phyloP scores from a whole-genome alignment of 371 early-diverging fungal genomes.

The Mortierella sp. region DNA sequence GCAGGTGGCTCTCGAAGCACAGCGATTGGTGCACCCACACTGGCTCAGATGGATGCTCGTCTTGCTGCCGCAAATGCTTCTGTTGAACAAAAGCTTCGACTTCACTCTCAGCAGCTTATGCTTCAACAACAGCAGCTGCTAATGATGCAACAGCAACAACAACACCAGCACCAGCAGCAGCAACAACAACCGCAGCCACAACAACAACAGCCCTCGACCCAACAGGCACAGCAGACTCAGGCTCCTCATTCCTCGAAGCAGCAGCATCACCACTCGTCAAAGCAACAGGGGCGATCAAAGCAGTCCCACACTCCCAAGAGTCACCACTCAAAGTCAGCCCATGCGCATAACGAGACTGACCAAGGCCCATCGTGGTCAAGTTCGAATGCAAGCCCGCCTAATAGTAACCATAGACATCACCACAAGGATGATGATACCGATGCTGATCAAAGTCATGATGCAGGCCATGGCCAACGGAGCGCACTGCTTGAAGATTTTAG shows the following conservation, averaged over 20 bases:
- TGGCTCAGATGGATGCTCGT: constrained; percentile 32
- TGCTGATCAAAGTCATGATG: constrained; percentile 51
- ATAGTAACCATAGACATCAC: constrained; percentile 21
- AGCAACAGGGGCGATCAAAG: constrained; percentile 40
- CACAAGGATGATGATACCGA: constrained; percentile 35
- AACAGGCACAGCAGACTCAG: constrained; percentile 32
- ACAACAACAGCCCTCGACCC: constrained; percentile 34
- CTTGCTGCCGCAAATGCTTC: constrained; percentile 42
- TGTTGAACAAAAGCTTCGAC: constrained; percentile 63
- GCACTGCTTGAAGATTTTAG: constrained; percentile 93
- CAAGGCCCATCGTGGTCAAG: constrained; percentile 36
- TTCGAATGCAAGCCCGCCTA: constrained; percentile 36
- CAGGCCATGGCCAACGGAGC: constrained; percentile 75
- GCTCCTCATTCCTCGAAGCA: constrained; percentile 22
- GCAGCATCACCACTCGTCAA: constrained; percentile 15
- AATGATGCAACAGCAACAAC: constrained; percentile 65
- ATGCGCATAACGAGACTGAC: constrained; percentile 18
- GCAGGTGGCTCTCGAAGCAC: constrained; percentile 18
- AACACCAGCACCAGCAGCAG: constrained; percentile 54
- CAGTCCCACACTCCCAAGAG: constrained; percentile 26
- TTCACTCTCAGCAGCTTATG: constrained; percentile 65
- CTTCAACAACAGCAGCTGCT: constrained; percentile 63
- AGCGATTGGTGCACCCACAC: constrained; percentile 32
- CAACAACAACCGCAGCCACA: constrained; percentile 24
- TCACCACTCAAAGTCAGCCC: constrained; percentile 21